Conservation (phyloP, 345 rosid genomes). For the Rhizophora apiculata region DNA sequence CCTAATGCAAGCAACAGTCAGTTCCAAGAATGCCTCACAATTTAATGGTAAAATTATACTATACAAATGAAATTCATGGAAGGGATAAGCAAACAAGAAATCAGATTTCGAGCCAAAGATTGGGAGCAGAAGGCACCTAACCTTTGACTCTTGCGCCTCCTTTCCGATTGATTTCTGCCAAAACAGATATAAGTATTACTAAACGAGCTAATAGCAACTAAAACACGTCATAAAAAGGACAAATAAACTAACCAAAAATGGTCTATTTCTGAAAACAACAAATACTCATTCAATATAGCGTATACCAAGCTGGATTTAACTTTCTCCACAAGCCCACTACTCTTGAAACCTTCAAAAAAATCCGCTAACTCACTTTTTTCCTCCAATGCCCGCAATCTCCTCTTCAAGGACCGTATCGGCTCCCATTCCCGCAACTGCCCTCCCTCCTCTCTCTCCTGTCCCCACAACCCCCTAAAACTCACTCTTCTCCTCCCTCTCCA, state of each 20-base stretch:
- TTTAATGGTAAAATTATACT: background rate
- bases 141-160: conserved; percentile 87
- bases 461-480: conserved; percentile 50
- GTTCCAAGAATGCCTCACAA: conserved; percentile 4
- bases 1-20: conserved; percentile 7
- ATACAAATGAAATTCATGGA: background rate
- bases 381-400: conserved; percentile 73
- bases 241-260: background rate
- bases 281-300: conserved; percentile 1
- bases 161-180: conserved; percentile 74
- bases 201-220: background rate
- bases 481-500: conserved; percentile 45
- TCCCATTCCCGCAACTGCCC: conserved; percentile 63
- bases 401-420: conserved; percentile 69
- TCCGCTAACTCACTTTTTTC: conserved; percentile 57
- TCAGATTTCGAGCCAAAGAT: background rate
- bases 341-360: conserved; percentile 65
- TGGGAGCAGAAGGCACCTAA: conserved; percentile 19
- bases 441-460: conserved; percentile 40
- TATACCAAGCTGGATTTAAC: conserved; percentile 89
- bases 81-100: background rate
- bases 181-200: background rate
- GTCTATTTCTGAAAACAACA: background rate
- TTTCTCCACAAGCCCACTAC: conserved; percentile 72
- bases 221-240: background rate